Base-by-base conservation (phyloP, 1,284 basidiomycete genomes). In the Anthracocystis walkeri region DNA sequence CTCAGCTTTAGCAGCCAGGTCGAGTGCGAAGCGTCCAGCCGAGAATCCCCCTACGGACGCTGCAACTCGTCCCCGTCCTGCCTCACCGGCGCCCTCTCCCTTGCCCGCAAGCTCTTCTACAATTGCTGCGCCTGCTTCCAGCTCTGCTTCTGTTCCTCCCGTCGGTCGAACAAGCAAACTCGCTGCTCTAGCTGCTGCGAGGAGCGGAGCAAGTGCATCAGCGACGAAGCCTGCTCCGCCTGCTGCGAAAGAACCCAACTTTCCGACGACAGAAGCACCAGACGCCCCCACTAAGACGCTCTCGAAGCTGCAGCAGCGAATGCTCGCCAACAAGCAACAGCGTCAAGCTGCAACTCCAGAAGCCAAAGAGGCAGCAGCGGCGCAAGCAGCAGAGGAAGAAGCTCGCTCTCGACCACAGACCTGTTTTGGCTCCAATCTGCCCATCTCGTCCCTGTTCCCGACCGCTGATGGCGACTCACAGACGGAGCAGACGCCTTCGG, bases 221-320 rank as follows among this genome's bases (percentile, higher is more conserved):
- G 31, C 48, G n/a, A 33, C 63, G 4, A 72, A 51, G 44, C 52
- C 64, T 25, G 56, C 54, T 21, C 45, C 66, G 16, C 18, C 29
- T 27, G 42, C 50, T 18, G 18, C 49, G 46, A 57, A 48, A 23
- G 57, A 45, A 35, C 33, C 40, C 25, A 84, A 27, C 29, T 23
- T 23, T 50, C 84, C 91, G 18, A 90, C 69, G 12, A 29, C 25
- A 0, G 87, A 89, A 31, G 79, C 83, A 57, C 31, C n/a, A 0
- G 87, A 89, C 27, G 80, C 83, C 52, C 42, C 59, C 67, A 23
- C 82, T 79, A 77, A 88, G 78, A 87, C 87, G 5, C 81, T 88
- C 1, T 88, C 88, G 5, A 89, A 89, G 77, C 83, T 89, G 3
- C 88, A 88, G 48, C 88, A 88, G 70, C 88, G 87, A 57, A 86